Evolutionary conservation across 106 monocot genomes (phyloP).

Genomic region (Phalaenopsis equestris): DNA sequence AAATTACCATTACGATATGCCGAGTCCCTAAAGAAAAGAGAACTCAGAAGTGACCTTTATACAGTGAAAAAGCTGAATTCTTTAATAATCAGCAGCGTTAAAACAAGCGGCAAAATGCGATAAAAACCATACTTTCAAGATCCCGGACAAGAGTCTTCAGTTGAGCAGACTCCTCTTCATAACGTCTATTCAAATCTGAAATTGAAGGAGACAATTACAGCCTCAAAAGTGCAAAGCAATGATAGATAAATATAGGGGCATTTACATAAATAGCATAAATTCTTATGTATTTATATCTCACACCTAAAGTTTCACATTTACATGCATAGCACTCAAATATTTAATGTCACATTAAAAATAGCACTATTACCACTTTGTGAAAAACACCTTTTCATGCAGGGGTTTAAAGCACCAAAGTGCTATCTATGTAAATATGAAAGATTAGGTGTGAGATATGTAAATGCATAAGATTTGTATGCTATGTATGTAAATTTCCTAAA

Average conservation of each 20-base stretch:
- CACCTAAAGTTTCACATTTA: too few species aligned
- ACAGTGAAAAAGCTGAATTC: not conserved
- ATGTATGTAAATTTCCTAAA: too few species aligned
- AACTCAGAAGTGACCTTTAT: not conserved
- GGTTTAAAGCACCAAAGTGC: too few species aligned
- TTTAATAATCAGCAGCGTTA: not conserved
- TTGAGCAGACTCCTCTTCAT: constrained; percentile 62
- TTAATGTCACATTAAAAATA: too few species aligned
- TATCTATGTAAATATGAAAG: too few species aligned
- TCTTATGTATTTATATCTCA: too few species aligned
- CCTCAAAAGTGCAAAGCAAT: constrained; percentile 5
- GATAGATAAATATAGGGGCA: not conserved
- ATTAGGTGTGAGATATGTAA: too few species aligned
- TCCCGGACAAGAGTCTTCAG: constrained; percentile 66
- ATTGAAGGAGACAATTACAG: constrained; percentile 20
- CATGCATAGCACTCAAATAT: too few species aligned
- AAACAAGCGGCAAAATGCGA: not conserved
- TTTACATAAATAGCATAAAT: too few species aligned
- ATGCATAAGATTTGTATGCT: too few species aligned
- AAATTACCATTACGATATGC: not conserved
- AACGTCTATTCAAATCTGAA: constrained; percentile 51
- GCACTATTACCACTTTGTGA: too few species aligned
- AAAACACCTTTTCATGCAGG: too few species aligned
- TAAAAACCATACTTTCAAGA: constrained; percentile 58
- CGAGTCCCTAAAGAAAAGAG: not conserved